Base-by-base conservation (phyloP, 2,329 filamentous ascomycete species). In the Penicillium sp. region DNA sequence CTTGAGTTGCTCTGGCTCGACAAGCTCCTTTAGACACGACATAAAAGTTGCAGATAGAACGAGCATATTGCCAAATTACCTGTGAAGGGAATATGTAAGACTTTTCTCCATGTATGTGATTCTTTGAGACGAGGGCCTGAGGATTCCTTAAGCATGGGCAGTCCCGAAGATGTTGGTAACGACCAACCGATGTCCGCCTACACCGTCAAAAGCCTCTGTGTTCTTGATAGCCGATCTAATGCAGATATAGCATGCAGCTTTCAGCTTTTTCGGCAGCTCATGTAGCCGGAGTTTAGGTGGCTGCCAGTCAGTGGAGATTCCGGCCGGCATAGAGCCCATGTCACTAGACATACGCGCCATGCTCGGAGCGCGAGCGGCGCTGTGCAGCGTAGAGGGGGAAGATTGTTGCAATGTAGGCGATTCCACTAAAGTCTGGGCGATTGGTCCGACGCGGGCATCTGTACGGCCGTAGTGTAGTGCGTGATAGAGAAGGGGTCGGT, bases 1-100 rank as follows among this genome's bases (percentile, higher is more conserved):
- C 41, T 81, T 76, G 7, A 96, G 75, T 2, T 77, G 73, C 0
- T 79, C 70, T 44, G 76, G 73, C 3, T 84, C 71, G 18, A 96
- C 80, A 29, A 84, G 81, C 5, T 76, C 70, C 6, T 75, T 74
- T 1, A 95, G 80, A 4, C 78, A 81, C 43, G 93, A 89, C 58
- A 81, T 83, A 72, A 85, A 92, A 3, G 88, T 89, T 1, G 93
- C 91, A 27, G 90, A 85, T 2, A 99, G 83, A n/a, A 95, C 90
- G 46, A 97, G 79, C 67, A 97, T 84, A 70, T 97, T 97, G 55
- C 94, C 93, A 78, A 95, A 99, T 90, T 99, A 94, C 6, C 92
- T 96, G 59, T 13, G n/a, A n/a, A n/a, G n/a, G 42, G 55, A 53
- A 48, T 23, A 18, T 14, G 56, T 74, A 60, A 73, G 67, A 53